Base-by-base conservation (phyloP, 148 eudicot species). In the Nepenthes mirabilis region DNA sequence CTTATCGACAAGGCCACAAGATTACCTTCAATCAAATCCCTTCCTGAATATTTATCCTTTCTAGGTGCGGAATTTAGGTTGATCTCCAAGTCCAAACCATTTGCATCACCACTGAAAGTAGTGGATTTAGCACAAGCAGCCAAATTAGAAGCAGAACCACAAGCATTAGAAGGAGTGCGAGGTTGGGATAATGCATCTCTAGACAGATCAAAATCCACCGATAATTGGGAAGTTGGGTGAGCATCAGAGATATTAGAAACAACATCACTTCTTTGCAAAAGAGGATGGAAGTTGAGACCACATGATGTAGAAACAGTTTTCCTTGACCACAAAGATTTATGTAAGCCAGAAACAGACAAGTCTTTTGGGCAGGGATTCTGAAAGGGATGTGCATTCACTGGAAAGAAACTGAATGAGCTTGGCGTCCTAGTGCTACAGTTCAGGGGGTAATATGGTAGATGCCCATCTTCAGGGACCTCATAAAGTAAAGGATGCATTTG, bases 401-500 rank as follows among this genome's bases (percentile, higher is more conserved):
- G 73, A 58, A 84, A 79, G 72, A 93, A 80, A 70, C 83, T 78
- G 51, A 85, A 82, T 50, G 87, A 75, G 60, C 88, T 84, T 52
- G 82, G 84, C 61, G 70, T 60, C 66, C 75, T 68, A 43, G 67
- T 61, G 60, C 77, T 52, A 49, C 63, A 61, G 59, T 61, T 81
- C 54, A 80, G 69, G 6, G 81, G 82, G 69, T 77, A 79, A 80
- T 77, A 74, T 11, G 89, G 83, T 37, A 75, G 52, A 72, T 34
- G 60, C 33, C 80, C 77, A 67, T 81, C 86, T 72, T 81, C 85
- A 61, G 85, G 72, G 48, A 82, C 65, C 67, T 79, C 83, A 65
- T 82, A 93, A 58, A 93, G 63, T 61, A 88, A 71, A 73, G 99
- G 99, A 73, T 88, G 98, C 96, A 93, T 82, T 70, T 79, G 89